These are phyloP conservation scores for Solanum tarapatanum DNA, from an alignment of 257 asterid species.

Conservation along the genomic window DNA sequence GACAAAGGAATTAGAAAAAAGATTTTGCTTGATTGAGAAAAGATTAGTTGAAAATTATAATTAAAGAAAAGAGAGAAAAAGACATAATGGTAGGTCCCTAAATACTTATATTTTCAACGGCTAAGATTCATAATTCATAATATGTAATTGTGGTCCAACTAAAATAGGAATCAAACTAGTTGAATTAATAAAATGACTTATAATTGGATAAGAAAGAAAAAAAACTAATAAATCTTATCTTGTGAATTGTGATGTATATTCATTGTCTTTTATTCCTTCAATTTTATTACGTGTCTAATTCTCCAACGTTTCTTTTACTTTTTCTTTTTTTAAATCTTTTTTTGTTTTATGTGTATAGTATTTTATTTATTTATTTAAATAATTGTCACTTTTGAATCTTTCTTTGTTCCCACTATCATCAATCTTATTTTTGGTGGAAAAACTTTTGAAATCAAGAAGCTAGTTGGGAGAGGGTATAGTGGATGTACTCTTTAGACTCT, in stretches of 20 bases:
- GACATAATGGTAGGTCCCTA: not conserved
- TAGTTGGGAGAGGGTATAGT: not conserved
- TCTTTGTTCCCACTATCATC: not conserved
- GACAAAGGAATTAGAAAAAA: not conserved
- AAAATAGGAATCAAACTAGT: not conserved
- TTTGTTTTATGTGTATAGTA: not conserved
- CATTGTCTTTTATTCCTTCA: not conserved
- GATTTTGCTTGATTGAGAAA: not conserved
- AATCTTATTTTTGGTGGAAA: not conserved
- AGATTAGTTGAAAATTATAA: not conserved
- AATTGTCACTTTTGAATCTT: not conserved
- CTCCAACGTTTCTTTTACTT: not conserved
- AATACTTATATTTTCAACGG: not conserved
- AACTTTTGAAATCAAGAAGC: not conserved
- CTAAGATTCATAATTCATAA: not conserved
- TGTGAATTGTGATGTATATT: not conserved
- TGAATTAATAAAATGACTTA: not conserved
- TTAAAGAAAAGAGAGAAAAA: not conserved
- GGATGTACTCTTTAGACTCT: not conserved
- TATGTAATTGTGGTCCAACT: not conserved
- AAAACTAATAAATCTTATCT: not conserved
- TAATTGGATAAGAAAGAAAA: not conserved
- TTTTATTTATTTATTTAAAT: not conserved
- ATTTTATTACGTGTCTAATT: not conserved
- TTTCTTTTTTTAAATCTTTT: not conserved